Conservation (phyloP, 495 filamentous ascomycete genomes). For the Hamigera avellanea region DNA sequence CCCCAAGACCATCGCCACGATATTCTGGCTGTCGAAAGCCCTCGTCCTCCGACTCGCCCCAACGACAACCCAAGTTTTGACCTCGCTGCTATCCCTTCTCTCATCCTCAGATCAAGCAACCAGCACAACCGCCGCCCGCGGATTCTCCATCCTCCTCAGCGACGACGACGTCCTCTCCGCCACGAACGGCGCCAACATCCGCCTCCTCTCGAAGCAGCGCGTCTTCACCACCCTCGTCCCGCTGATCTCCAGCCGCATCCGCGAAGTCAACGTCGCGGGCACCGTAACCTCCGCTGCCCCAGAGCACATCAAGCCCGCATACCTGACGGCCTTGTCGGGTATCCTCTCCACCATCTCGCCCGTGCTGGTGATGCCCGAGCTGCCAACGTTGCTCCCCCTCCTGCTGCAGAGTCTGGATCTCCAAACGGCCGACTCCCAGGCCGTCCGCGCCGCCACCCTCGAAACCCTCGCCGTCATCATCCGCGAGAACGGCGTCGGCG, state of each 20-base stretch:
- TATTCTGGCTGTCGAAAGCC: conserved; percentile 46
- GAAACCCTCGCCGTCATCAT: conserved; percentile 49
- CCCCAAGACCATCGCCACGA: conserved; percentile 22
- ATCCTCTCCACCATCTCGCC: conserved; percentile 52
- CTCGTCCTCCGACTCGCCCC: conserved; percentile 38
- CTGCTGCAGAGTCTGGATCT: conserved; percentile 63
- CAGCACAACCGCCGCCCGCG: conserved; percentile 40
- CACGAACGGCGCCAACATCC: conserved; percentile 51
- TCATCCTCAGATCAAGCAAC: conserved; percentile 25
- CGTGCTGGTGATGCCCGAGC: conserved; percentile 45
- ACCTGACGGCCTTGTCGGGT: conserved; percentile 55
- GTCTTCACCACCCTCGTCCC: conserved; percentile 53
- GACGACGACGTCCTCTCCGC: conserved; percentile 55
- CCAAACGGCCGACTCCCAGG: conserved; percentile 29
- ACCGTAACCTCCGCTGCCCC: conserved; percentile 3
- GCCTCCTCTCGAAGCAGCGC: conserved; percentile 53
- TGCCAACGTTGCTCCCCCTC: conserved; percentile 50
- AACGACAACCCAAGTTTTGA: conserved; percentile 35
- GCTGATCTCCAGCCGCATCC: conserved; percentile 42
- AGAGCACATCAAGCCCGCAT: conserved; percentile 41
- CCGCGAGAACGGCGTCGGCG: conserved; percentile 39
- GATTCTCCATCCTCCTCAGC: conserved; percentile 49
- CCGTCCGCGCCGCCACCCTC: conserved; percentile 53
- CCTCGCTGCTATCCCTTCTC: conserved; percentile 44
- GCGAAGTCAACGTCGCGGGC: conserved; percentile 27